Evolutionary conservation across 345 rosid genomes (phyloP).

Genomic region (Clausena lansium): DNA sequence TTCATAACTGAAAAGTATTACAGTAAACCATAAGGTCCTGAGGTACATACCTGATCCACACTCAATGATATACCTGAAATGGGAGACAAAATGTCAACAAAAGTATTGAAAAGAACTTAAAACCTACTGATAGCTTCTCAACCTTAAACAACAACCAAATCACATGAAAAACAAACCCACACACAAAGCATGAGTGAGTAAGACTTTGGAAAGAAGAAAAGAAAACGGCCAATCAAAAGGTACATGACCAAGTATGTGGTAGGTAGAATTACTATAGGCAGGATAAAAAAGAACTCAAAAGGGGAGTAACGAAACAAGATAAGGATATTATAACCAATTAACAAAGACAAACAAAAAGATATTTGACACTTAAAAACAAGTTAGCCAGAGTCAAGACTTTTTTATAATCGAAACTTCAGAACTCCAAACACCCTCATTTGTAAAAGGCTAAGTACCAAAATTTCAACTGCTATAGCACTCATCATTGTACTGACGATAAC

Average conservation of each 20-base stretch:
- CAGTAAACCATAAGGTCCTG: neutral
- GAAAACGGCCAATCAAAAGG: neutral
- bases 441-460: neutral
- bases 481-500: too few species aligned
- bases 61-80: constrained; percentile 71
- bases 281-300: neutral
- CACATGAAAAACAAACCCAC: neutral
- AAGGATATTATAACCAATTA: neutral
- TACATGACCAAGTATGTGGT: neutral
- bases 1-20: neutral
- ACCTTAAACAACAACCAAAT: neutral
- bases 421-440: neutral
- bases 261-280: neutral
- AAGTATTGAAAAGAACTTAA: neutral
- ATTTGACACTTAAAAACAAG: neutral
- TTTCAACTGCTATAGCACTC: neutral
- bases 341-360: neutral
- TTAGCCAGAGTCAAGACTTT: neutral
- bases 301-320: neutral
- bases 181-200: neutral
- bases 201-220: neutral
- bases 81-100: constrained; percentile 2
- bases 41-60: constrained; percentile 69
- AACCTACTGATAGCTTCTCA: neutral
- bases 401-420: neutral